A percentile compares a stretch with the other conserved stretches of the same genome.
phyloP scores from a whole-genome alignment of 352 stramenopile species.

The Phytophthora boehmeriae region DNA sequence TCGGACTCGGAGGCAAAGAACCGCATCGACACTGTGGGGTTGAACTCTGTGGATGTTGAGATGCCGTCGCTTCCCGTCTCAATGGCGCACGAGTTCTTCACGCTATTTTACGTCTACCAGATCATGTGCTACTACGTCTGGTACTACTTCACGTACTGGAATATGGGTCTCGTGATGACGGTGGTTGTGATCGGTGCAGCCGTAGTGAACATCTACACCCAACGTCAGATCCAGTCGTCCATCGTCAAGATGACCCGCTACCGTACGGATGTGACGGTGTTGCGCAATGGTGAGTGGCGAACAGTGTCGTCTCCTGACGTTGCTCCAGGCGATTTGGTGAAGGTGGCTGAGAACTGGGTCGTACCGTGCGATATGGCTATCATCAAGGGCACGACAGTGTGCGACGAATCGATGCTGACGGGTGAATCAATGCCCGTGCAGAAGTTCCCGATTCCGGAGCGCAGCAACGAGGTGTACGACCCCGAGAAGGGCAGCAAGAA shows the following conservation, averaged over 20 bases:
- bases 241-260: constrained; percentile 46
- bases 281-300: constrained; percentile 38
- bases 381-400: constrained; percentile 43
- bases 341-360: constrained; percentile 44
- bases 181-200: constrained; percentile 33
- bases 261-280: constrained; percentile 54
- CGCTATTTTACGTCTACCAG: constrained; percentile 44
- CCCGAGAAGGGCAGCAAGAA: constrained; percentile 46
- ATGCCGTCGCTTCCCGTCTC: constrained; percentile 34
- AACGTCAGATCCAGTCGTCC: constrained; percentile 33
- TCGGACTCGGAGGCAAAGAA: constrained; percentile 10
- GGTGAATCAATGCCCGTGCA: constrained; percentile 70
- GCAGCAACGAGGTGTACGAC: constrained; percentile 42
- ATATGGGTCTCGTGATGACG: constrained; percentile 38
- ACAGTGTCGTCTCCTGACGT: constrained; percentile 34
- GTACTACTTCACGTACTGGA: constrained; percentile 52
- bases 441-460: constrained; percentile 60
- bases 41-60: constrained; percentile 32
- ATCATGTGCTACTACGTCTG: constrained; percentile 52
- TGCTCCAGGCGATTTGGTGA: constrained; percentile 50
- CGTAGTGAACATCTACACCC: constrained; percentile 42
- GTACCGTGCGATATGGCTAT: constrained; percentile 54
- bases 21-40: constrained; percentile 19
- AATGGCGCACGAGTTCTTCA: constrained; percentile 34
- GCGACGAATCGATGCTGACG: constrained; percentile 53